Evolutionary conservation across 257 asterid genomes (phyloP).

Genomic region (Cruciata laevipes): DNA sequence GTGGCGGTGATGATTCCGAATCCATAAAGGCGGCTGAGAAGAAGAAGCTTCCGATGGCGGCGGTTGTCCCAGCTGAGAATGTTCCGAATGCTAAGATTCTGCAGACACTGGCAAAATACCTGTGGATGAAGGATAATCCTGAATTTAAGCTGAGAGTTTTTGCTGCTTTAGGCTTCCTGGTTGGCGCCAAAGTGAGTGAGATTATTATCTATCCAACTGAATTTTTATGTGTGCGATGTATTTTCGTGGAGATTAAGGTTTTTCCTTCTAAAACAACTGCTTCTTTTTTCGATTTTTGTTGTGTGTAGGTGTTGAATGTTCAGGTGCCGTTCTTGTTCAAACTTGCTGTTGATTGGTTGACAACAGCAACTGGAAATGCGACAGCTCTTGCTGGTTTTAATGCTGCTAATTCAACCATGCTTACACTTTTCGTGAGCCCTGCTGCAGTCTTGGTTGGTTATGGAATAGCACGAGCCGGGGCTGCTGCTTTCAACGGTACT

Average conservation of each 20-base stretch:
- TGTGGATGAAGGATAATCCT: conserved; percentile 87
- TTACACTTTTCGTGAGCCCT: conserved; percentile 82
- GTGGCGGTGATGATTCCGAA: conserved; percentile 15
- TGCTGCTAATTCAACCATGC: conserved; percentile 64
- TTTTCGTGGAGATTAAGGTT: neutral
- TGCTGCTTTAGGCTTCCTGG: conserved; percentile 71
- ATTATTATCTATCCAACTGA: neutral
- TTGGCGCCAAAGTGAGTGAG: conserved; percentile 63
- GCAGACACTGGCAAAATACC: conserved; percentile 56
- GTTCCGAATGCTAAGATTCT: conserved; percentile 50
- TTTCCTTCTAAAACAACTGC: neutral
- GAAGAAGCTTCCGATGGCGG: conserved; percentile 31
- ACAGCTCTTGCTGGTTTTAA: conserved; percentile 67
- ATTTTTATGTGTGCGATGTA: neutral
- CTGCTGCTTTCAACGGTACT: conserved; percentile 92
- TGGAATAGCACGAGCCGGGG: conserved; percentile 87
- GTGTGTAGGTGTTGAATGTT: conserved; percentile 78
- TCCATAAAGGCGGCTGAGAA: conserved; percentile 24
- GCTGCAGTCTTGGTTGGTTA: conserved; percentile 88
- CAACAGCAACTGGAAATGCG: conserved; percentile 68
- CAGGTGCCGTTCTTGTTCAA: conserved; percentile 98
- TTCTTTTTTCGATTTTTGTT: conserved; percentile 8
- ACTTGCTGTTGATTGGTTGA: conserved; percentile 91
- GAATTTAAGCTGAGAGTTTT: conserved; percentile 76
- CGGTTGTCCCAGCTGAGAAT: conserved; percentile 32